Conservation (phyloP, 106 monocot genomes). For the Dendrobium nobile region DNA sequence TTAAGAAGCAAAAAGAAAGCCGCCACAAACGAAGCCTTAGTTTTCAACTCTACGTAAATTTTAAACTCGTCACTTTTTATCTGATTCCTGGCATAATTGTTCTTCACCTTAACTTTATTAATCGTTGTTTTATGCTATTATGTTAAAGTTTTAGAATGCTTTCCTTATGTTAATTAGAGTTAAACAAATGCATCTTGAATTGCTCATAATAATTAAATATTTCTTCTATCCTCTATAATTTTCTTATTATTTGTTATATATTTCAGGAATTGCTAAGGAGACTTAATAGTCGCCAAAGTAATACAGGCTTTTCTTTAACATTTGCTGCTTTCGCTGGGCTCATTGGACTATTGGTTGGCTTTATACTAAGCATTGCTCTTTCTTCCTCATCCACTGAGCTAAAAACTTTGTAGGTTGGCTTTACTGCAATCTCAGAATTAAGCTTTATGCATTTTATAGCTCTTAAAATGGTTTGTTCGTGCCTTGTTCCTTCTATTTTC, state of each 20-base stretch:
- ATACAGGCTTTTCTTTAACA: slow-evolving; percentile 52
- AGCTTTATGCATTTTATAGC: background rate
- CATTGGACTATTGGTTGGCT: slow-evolving; percentile 46
- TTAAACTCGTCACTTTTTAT: too few species aligned
- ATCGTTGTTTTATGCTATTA: too few species aligned
- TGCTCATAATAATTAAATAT: background rate
- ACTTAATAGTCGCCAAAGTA: slow-evolving; percentile 37
- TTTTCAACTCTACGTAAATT: too few species aligned
- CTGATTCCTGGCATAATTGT: too few species aligned
- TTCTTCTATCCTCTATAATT: background rate
- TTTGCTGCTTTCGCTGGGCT: slow-evolving; percentile 58
- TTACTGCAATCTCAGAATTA: too few species aligned
- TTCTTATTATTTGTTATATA: background rate
- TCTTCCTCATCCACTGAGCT: slow-evolving; percentile 27
- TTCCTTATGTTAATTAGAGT: too few species aligned
- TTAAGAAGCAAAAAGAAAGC: too few species aligned
- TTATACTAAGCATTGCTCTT: slow-evolving; percentile 42
- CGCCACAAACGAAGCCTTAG: too few species aligned
- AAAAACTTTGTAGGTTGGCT: background rate
- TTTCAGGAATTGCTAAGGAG: slow-evolving; percentile 58
- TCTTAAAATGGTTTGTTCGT: background rate
- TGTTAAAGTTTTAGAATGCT: too few species aligned
- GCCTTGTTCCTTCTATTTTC: background rate
- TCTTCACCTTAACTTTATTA: too few species aligned
- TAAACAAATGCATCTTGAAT: background rate